These are phyloP conservation scores for Pseudofabraea citricarpa DNA, from an alignment of 2,329 filamentous ascomycete genomes.

Conservation along the genomic window DNA sequence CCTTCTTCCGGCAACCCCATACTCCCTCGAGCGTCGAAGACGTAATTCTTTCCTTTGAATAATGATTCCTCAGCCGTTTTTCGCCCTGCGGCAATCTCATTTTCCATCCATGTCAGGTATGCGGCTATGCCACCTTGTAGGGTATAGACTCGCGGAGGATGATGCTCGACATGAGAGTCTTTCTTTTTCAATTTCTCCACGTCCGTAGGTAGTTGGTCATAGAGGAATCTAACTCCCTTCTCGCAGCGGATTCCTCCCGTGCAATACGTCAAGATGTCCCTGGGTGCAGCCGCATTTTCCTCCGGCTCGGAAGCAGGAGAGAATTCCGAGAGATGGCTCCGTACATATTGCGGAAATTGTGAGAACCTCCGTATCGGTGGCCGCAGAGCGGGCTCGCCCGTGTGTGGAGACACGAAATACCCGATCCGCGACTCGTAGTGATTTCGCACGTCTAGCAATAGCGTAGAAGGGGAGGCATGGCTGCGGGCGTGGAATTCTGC, in stretches of 20 bases:
- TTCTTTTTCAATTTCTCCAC: conserved; percentile 9
- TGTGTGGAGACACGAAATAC: conserved; percentile 24
- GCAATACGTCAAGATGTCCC: conserved; percentile 26
- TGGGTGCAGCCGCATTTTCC: conserved; percentile 4
- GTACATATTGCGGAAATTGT: conserved; percentile 28
- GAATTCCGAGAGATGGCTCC: conserved; percentile 11
- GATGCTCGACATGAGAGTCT: too few species aligned
- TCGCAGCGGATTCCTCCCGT: conserved; percentile 29
- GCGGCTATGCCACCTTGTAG: conserved; percentile 27
- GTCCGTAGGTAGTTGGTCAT: conserved; percentile 18
- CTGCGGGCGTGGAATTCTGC: conserved; percentile 25
- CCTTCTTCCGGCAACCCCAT: conserved; percentile 12
- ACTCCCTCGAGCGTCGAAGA: conserved; percentile 29
- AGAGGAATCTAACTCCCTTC: conserved; percentile 26
- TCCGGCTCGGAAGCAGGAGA: neutral
- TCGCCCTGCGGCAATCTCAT: conserved; percentile 22
- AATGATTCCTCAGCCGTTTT: conserved; percentile 21
- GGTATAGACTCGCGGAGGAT: conserved; percentile 17
- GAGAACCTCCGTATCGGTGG: conserved; percentile 26
- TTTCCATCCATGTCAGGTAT: conserved; percentile 29
- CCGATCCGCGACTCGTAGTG: conserved; percentile 30
- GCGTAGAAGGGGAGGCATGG: conserved; percentile 3
- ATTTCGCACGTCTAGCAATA: conserved; percentile 27
- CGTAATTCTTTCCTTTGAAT: conserved; percentile 28
- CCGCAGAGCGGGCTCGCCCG: conserved; percentile 20